phyloP scores from a whole-genome alignment of 2,329 filamentous ascomycete species.

The Tolypocladium capitatum region DNA sequence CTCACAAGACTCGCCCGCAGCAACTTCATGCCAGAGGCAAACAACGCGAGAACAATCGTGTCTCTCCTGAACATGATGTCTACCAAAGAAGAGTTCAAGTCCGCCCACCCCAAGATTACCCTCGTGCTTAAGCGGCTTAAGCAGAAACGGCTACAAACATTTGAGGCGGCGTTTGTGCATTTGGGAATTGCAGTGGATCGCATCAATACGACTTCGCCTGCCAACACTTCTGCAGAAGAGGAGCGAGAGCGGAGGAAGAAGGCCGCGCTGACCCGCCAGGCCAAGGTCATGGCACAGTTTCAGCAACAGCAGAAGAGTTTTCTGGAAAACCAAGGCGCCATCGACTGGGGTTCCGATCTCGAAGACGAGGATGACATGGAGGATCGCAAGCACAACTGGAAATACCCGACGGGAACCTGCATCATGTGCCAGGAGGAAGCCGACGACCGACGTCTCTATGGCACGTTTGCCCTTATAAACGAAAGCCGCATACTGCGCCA shows the following conservation, averaged over 20 bases:
- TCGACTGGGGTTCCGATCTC: slow-evolving; percentile 74
- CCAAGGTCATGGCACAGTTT: slow-evolving; percentile 93
- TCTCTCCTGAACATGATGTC: slow-evolving; percentile 49
- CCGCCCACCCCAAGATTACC: slow-evolving; percentile 72
- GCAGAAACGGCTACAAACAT: slow-evolving; percentile 63
- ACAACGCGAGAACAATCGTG: slow-evolving; percentile 47
- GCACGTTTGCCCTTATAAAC: slow-evolving; percentile 81
- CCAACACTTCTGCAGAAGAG: slow-evolving; percentile 51
- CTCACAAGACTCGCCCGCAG: slow-evolving; percentile 50
- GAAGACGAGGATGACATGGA: slow-evolving; percentile 59
- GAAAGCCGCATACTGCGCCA: slow-evolving; percentile 79
- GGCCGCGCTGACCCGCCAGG: slow-evolving; percentile 78
- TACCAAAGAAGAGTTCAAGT: slow-evolving; percentile 61
- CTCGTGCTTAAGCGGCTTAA: slow-evolving; percentile 75
- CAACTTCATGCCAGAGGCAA: slow-evolving; percentile 45
- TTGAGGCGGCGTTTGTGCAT: slow-evolving; percentile 52
- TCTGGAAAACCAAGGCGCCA: slow-evolving; percentile 70
- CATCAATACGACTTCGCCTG: slow-evolving; percentile 73
- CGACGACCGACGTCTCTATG: slow-evolving; percentile 76
- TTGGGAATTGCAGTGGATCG: slow-evolving; percentile 60
- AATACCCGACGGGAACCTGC: slow-evolving; percentile 84
- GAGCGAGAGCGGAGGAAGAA: slow-evolving; percentile 79
- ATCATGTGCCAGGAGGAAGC: slow-evolving; percentile 96
- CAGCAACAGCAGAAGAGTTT: slow-evolving; percentile 96
- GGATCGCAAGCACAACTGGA: slow-evolving; percentile 56